A percentile compares a stretch with the other conserved stretches of the same genome.
Conservation (phyloP, 352 stramenopile genomes). For the Globisporangium irregulare region DNA sequence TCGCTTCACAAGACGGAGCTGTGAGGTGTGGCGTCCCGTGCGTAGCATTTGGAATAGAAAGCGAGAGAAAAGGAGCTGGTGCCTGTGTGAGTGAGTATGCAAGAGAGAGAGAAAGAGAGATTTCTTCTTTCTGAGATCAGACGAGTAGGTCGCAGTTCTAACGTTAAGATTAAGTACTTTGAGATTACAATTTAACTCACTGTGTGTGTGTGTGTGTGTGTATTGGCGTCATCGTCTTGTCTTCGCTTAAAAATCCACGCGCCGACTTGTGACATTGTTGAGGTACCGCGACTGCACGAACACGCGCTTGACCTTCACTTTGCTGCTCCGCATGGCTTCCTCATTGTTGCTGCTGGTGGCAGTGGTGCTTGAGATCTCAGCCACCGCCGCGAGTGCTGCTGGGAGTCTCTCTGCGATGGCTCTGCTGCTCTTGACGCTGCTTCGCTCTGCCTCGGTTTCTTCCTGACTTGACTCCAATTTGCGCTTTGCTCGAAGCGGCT, state of each 20-base stretch:
- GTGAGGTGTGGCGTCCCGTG: slow-evolving; percentile 13
- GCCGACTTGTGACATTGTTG: slow-evolving; percentile 25
- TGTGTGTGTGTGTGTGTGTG: neutral
- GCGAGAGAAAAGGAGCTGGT: neutral
- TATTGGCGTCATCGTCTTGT: too few species aligned
- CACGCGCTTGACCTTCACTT: slow-evolving; percentile 33
- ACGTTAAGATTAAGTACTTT: slow-evolving; percentile 12
- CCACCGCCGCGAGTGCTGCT: neutral
- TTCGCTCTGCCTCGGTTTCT: neutral
- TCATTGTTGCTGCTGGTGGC: slow-evolving; percentile 1
- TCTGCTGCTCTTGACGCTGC: slow-evolving; percentile 6
- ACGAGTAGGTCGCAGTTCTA: neutral
- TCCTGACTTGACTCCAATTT: slow-evolving; percentile 12
- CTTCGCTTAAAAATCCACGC: slow-evolving; percentile 13
- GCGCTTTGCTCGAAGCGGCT: slow-evolving; percentile 14
- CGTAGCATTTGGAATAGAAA: neutral
- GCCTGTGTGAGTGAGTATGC: neutral
- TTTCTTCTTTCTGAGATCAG: neutral
- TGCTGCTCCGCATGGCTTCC: neutral
- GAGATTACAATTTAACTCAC: slow-evolving; percentile 10
- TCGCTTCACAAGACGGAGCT: slow-evolving; percentile 57
- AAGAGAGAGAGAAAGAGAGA: neutral
- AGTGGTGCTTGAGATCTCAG: slow-evolving; percentile 9
- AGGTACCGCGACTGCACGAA: slow-evolving; percentile 50
- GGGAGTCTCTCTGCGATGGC: slow-evolving; percentile 3